Percentiles rank a stretch among this genome's conserved stretches.
phyloP scores from a whole-genome alignment of 768 basidiomycete genomes.

The Termitomyces heimii region DNA sequence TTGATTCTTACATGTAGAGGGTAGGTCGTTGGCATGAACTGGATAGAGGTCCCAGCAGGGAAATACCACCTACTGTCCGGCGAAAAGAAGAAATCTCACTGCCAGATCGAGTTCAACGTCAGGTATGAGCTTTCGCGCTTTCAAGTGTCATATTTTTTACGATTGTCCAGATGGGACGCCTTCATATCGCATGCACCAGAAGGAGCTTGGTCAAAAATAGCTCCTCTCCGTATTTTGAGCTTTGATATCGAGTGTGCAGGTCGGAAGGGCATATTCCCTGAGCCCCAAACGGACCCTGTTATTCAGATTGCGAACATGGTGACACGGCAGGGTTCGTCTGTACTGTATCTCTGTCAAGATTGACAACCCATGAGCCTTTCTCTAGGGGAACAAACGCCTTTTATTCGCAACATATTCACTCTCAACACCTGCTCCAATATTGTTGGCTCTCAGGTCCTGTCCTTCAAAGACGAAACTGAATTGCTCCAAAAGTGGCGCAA shows the following conservation, averaged over 20 bases:
- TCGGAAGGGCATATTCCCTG: slow-evolving; percentile 95
- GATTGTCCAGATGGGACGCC: slow-evolving; percentile 57
- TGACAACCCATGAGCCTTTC: background rate
- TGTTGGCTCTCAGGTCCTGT: slow-evolving; percentile 94
- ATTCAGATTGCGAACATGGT: slow-evolving; percentile 99
- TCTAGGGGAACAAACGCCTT: slow-evolving; percentile 84
- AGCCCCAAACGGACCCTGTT: slow-evolving; percentile 84
- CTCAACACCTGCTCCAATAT: slow-evolving; percentile 93
- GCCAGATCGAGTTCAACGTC: slow-evolving; percentile 84
- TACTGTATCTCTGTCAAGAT: background rate
- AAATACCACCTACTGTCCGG: slow-evolving; percentile 63
- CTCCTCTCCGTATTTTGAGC: slow-evolving; percentile 89
- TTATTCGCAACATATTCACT: slow-evolving; percentile 95
- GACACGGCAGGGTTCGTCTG: slow-evolving; percentile 79
- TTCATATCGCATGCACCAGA: slow-evolving; percentile 92
- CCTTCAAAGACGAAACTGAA: slow-evolving; percentile 66
- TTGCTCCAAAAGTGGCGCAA: slow-evolving; percentile 85
- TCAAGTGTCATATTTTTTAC: background rate
- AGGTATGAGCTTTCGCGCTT: slow-evolving; percentile 36
- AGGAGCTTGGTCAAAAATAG: slow-evolving; percentile 86
- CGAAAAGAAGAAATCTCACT: slow-evolving; percentile 63
- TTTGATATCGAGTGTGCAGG: slow-evolving; percentile 99
- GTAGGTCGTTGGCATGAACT: slow-evolving; percentile 97
- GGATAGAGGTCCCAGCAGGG: slow-evolving; percentile 89
- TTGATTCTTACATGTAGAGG: background rate